phyloP scores from a whole-genome alignment of 371 early-diverging fungal genomes.

The Nematocida ausubeli region DNA sequence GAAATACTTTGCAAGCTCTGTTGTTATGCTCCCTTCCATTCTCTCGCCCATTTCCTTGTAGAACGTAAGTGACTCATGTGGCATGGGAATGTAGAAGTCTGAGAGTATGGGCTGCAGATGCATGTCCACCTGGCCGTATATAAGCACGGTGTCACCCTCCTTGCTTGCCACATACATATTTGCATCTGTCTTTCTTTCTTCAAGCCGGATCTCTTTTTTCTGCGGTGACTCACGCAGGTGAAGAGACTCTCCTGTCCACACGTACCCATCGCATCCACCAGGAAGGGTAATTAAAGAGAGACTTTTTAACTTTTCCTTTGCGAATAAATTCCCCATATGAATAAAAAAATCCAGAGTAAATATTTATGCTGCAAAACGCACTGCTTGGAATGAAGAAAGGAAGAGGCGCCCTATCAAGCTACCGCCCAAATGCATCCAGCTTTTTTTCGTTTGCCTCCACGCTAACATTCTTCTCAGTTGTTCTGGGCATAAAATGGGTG shows the following conservation, averaged over 20 bases:
- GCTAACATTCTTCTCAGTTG: slow-evolving; percentile 27
- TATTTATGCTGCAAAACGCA: slow-evolving; percentile 42
- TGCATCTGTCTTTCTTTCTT: neutral
- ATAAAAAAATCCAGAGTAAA: slow-evolving; percentile 23
- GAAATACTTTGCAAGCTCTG: neutral
- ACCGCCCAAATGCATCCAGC: neutral
- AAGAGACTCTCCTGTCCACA: neutral
- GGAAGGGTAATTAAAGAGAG: neutral
- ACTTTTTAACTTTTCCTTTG: neutral
- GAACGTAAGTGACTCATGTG: neutral
- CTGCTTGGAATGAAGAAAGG: neutral
- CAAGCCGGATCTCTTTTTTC: slow-evolving; percentile 11
- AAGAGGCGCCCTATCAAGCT: neutral
- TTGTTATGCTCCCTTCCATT: neutral
- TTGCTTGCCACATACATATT: slow-evolving; percentile 17
- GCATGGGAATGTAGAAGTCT: slow-evolving; percentile 40
- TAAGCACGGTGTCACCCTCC: neutral
- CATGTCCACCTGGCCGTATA: neutral
- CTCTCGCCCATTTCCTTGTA: neutral
- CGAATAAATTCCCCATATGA: neutral
- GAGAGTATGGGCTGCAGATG: neutral
- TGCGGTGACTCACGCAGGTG: neutral
- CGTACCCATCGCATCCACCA: neutral
- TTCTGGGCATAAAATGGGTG: slow-evolving; percentile 49
- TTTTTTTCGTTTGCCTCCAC: slow-evolving; percentile 50